Conservation (phyloP, 768 basidiomycete genomes). For the Boletales sp. region DNA sequence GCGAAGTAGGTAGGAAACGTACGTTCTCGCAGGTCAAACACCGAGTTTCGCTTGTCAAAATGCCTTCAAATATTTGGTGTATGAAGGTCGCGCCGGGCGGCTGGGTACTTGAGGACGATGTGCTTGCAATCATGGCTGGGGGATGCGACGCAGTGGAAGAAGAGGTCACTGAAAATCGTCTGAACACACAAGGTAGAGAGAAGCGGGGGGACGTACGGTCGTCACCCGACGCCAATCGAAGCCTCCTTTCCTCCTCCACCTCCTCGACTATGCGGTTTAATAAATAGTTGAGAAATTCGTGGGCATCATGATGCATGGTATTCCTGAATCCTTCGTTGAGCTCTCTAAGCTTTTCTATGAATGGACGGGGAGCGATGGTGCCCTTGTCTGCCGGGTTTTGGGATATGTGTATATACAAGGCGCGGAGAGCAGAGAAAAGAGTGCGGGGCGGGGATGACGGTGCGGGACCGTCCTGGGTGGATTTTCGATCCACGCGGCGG, state of each 20-base stretch:
- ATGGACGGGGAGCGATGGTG: slow-evolving; percentile 82
- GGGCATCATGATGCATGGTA: slow-evolving; percentile 96
- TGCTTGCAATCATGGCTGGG: slow-evolving; percentile 38
- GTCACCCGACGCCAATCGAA: slow-evolving; percentile 45
- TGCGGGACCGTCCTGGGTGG: slow-evolving; percentile 27
- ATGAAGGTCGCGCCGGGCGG: slow-evolving; percentile 71
- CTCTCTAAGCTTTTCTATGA: slow-evolving; percentile 92
- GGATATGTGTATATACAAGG: slow-evolving; percentile 85
- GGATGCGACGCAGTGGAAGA: slow-evolving; percentile 48
- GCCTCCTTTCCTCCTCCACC: slow-evolving; percentile 69
- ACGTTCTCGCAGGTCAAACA: slow-evolving; percentile 98
- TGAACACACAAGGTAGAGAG: slow-evolving; percentile 4
- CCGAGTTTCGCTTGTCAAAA: slow-evolving; percentile 93
- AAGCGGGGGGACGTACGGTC: slow-evolving; percentile 51
- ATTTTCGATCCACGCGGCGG: slow-evolving; percentile 59
- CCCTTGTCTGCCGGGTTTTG: slow-evolving; percentile 76
- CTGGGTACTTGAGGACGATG: slow-evolving; percentile 45
- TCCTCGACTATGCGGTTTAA: slow-evolving; percentile 94
- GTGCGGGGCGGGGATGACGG: slow-evolving; percentile 50
- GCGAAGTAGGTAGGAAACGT: slow-evolving; percentile 25
- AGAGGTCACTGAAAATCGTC: slow-evolving; percentile 43
- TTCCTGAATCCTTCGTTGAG: slow-evolving; percentile 89
- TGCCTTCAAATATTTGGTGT: slow-evolving; percentile 90
- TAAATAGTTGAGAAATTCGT: slow-evolving; percentile 95
- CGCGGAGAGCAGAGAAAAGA: slow-evolving; percentile 88